phyloP scores from a whole-genome alignment of 2,329 filamentous ascomycete genomes.

The Periglandula ipomoeae region DNA sequence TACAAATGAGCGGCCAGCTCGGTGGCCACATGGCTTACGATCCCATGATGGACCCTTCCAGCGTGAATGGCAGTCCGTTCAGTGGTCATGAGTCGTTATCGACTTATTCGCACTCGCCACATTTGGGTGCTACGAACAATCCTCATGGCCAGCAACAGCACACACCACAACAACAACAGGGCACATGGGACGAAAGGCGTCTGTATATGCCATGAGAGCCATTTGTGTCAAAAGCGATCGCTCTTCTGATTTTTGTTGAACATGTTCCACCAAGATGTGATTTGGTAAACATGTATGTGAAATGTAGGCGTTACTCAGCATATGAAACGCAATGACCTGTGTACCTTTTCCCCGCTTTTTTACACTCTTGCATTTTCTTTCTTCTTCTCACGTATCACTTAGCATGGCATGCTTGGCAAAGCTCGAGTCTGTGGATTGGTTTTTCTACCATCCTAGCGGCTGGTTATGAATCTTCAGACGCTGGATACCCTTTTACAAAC shows the following conservation, averaged over 20 bases:
- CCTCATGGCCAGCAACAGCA: conserved; percentile 6
- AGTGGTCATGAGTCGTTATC: conserved; percentile 27
- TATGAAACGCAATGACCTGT: not conserved
- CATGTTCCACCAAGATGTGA: not conserved
- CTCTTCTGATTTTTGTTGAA: not conserved
- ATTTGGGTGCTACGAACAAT: conserved; percentile 13
- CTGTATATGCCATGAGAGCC: conserved; percentile 10
- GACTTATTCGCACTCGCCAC: conserved; percentile 26
- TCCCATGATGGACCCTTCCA: conserved; percentile 22
- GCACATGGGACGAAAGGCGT: conserved; percentile 17
- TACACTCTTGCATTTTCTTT: not conserved
- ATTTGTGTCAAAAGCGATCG: not conserved
- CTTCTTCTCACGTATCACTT: not conserved
- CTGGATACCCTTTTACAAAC: not conserved
- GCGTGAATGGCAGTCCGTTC: conserved; percentile 26
- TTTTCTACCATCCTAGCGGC: not conserved
- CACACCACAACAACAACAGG: not conserved
- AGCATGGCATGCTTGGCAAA: not conserved
- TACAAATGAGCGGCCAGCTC: conserved; percentile 17
- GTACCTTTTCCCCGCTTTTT: too few species aligned
- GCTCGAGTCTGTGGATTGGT: not conserved
- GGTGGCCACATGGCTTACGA: conserved; percentile 18
- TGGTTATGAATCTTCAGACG: not conserved
- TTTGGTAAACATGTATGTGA: not conserved
- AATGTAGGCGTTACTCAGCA: not conserved